Percentiles rank a stretch among this genome's conserved stretches.
Conservation (phyloP, 1,284 basidiomycete genomes). For the Sphagnurus paluster region DNA sequence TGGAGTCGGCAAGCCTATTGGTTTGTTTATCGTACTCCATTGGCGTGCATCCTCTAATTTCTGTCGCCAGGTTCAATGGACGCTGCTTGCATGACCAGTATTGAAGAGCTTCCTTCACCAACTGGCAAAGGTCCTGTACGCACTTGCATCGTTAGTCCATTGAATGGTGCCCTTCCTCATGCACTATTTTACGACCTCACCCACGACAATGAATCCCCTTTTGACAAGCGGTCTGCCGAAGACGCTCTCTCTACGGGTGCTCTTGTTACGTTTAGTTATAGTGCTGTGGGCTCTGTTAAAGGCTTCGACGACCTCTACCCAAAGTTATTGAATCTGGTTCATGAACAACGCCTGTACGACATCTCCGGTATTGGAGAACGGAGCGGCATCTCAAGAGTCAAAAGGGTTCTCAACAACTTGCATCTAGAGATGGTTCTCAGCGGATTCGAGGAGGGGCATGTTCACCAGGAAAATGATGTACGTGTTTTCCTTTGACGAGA, state of each 20-base stretch:
- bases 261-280: constrained; percentile 83
- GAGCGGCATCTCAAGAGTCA: constrained; percentile 79
- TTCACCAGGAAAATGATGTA: constrained; percentile 93
- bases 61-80: constrained; percentile 81
- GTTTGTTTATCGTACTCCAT: constrained; percentile 37
- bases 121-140: constrained; percentile 78
- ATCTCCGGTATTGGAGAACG: constrained; percentile 48
- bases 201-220: constrained; percentile 92
- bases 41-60: background rate
- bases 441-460: constrained; percentile 87
- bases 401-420: constrained; percentile 82
- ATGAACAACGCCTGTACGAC: constrained; percentile 80
- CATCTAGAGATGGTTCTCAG: constrained; percentile 88
- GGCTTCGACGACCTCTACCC: constrained; percentile 98
- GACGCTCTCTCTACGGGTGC: constrained; percentile 92
- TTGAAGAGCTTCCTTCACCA: constrained; percentile 75
- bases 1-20: constrained; percentile 89
- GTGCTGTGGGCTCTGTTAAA: constrained; percentile 89
- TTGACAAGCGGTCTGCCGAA: constrained; percentile 88
- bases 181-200: constrained; percentile 93
- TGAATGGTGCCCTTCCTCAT: constrained; percentile 86
- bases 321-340: constrained; percentile 84
- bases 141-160: constrained; percentile 72
- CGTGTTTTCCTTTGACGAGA: constrained; percentile 30
- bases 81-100: constrained; percentile 73